Evolutionary conservation across 2,329 filamentous ascomycete genomes (phyloP), one percentile per base, ranked within the genome.

Genomic region (Aplosporella prunicola): DNA sequence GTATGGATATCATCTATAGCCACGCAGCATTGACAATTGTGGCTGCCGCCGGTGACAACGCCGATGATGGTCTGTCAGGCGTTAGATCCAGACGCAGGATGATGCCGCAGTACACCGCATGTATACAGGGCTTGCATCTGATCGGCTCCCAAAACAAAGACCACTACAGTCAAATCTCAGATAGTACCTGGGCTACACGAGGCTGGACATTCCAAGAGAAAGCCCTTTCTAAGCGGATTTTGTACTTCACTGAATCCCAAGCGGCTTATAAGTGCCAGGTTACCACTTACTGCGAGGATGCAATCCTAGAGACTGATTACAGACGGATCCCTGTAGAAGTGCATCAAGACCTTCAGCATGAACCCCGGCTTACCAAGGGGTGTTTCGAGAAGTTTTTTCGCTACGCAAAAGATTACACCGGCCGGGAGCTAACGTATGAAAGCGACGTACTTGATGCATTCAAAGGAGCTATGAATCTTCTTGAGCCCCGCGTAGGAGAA

Each of bases 1-100:
- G 16, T 9, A 47, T 47, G 45, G 42, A 43, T 4, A 35, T 15
- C 6, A 47, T 47, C 10, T 47, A 47, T 23, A 44, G 41, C 11
- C 20, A 26, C 10, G 28, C 45, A 3, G 37, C 29, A 17, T 41
- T 46, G 25, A 47, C 45, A 1, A 31, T 47, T 18, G 27, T 47
- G 17, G 45, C 45, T n/a, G 45, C 45, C 2, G 23, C 39, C 32
- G 45, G 20, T 28, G 41, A 18, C 15, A 35, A 15, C 8, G 39
- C 16, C 38, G 23, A 40, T 13, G 26, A 2, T 17, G 28, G 17
- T 13, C 16, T 23, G 13, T 16, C 20, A 26, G 44, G 41, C 15
- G 15, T 42, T 11, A n/a, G 10, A 18, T 16, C n/a, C 9, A 14
- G 17, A 5, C 3, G 28, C 4, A n/a, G n/a, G n/a, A n/a, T n/a